Base-by-base conservation (phyloP, 176 grass and related monocot species). In the Metroxylon sagu region DNA sequence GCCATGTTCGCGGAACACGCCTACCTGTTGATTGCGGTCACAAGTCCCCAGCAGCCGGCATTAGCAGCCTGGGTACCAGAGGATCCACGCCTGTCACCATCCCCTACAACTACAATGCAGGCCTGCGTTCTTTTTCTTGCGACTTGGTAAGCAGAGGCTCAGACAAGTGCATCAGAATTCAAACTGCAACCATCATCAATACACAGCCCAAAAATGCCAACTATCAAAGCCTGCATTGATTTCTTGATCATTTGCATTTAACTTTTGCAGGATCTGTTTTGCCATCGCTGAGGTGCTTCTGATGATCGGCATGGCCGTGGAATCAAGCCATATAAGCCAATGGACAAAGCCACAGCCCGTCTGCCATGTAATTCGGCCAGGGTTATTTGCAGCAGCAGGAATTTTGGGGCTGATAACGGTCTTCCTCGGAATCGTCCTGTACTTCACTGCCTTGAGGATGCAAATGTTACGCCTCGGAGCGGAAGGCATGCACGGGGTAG, bases 1-100 rank as follows among this genome's bases (percentile, higher is more conserved):
- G 93, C 93, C 59, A 85, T 98, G 88, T 82, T 98, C 70, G 84
- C 84, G 0, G 93, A 92, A 72, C 84, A 85, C 66, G 88, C 76
- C 1, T 89, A 92, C 85, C 79, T 98, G 88, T 69, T 98, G 29
- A 70, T 98, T 15, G 87, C 81, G 48, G 76, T 92, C 19, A 58
- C 93, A 0, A 26, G 54, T 1, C 82, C 84, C 10, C 61, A 49
- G 6, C 7, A 69, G 0, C 54, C 83, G 16, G 18, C 51, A 30
- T 43, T 43, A 3, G 16, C 27, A 0, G 76, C 76, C 14, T 74
- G 76, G 67, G 66, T 83, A 23, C 57, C 65, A 1, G 69, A 77
- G 17, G 81, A 78, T 29, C 72, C 78, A 0, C 76, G 79, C n/a
- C 25, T 66, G 1, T 28, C 73, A 1, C 56, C 81, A 35, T 25